Conservation (phyloP, 768 basidiomycete genomes). For the Pluteus cervinus region DNA sequence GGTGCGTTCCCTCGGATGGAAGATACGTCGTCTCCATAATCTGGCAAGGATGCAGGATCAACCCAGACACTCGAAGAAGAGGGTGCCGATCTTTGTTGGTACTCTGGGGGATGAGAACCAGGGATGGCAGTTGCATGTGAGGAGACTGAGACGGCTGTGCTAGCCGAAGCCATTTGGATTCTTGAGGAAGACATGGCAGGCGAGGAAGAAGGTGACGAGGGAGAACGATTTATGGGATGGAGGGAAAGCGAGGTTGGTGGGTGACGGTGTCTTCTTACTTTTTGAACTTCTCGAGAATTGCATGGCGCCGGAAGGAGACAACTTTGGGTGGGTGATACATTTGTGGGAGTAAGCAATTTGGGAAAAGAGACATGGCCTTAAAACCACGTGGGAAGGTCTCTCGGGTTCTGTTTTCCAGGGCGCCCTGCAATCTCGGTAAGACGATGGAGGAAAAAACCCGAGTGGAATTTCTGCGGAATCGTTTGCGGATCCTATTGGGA, state of each 20-base stretch:
- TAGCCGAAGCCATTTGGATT: constrained; percentile 19
- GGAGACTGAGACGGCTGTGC: constrained; percentile 17
- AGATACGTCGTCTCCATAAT: constrained; percentile 49
- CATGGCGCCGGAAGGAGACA: too few species aligned
- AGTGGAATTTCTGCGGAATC: constrained; percentile 35
- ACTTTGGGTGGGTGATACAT: too few species aligned
- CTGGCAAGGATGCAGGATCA: constrained; percentile 56
- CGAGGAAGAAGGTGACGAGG: constrained; percentile 8
- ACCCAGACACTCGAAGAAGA: too few species aligned
- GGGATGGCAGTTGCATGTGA: constrained; percentile 19
- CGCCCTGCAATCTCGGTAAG: constrained; percentile 20
- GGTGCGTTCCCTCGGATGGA: constrained; percentile 60
- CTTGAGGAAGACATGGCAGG: constrained; percentile 27
- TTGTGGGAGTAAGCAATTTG: too few species aligned
- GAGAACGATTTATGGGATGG: constrained; percentile 7
- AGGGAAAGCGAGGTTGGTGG: too few species aligned
- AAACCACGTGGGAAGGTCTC: constrained; percentile 20
- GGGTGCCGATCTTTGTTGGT: too few species aligned
- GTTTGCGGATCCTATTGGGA: too few species aligned
- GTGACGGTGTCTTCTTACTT: too few species aligned
- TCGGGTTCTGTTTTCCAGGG: constrained; percentile 16
- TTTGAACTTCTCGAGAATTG: too few species aligned
- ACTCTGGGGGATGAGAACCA: too few species aligned
- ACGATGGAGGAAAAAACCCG: constrained; percentile 18
- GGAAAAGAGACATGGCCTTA: constrained; percentile 10